Base-by-base conservation (phyloP, 345 rosid species). In the Sisymbrium irio region DNA sequence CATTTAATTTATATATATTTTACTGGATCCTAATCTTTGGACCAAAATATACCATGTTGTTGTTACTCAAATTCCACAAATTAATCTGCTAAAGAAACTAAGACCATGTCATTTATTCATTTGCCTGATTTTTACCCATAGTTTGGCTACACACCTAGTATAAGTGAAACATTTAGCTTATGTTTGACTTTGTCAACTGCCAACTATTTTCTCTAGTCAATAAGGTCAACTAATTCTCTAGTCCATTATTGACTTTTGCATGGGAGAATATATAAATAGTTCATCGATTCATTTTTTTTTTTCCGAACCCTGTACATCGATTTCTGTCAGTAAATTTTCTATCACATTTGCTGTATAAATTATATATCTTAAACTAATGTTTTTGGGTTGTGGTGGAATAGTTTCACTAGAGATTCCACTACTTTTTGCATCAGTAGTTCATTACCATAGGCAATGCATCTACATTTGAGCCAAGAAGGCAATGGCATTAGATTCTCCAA, bases 401-500 rank as follows among this genome's bases (percentile, higher is more conserved):
- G 45, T 32, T 66, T 47, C 33, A 12, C 9, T 37, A 65, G 62
- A 50, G 5, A 67, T 50, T 41, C 66, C 63, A 60, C 32, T 39
- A 5, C 55, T 58, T 6, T 56, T 18, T 58, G 42, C 50, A 33
- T n/a, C n/a, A n/a, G n/a, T n/a, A n/a, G n/a, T n/a, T 64, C 51
- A 71, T 7, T 40, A 71, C 32, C 60, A 13, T 8, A 27, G 27
- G n/a, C 28, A 15, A 17, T 30, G 58, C 18, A 39, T 44, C 30
- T 54, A 67, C 39, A 51, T 50, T 50, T 75, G 55, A 51, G 56
- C 63, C 15, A 60, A 67, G 69, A 67, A 63, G 62, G 70, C 44
- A 40, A n/a, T 54, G 35, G 47, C 20, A 64, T 73, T 40, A 19
- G 78, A 74, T 74, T 58, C 73, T 65, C 33, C 73, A 67, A 57